These are phyloP conservation scores for Tinospora cordifolia DNA, from an alignment of 164 flowering plant species.

Conservation along the genomic window DNA sequence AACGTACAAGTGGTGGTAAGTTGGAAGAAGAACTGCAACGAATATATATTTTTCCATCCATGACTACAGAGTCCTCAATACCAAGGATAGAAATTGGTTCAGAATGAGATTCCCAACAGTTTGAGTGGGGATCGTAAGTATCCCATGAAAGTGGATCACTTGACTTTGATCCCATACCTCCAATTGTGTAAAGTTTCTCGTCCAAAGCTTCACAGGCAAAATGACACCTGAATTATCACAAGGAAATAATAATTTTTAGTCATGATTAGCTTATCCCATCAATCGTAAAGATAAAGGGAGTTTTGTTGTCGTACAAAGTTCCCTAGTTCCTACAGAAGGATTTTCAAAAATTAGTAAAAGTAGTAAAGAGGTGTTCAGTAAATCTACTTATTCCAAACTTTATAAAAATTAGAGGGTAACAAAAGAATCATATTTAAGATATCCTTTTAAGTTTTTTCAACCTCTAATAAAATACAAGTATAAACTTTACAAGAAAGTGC, in stretches of 20 bases:
- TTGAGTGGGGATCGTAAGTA: conserved; percentile 38
- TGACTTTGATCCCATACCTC: conserved; percentile 51
- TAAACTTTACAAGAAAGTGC: too few relatives aligned
- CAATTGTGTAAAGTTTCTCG: conserved; percentile 57
- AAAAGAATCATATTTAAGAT: too few relatives aligned
- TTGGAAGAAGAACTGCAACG: conserved; percentile 34
- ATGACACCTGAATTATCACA: conserved; percentile 45
- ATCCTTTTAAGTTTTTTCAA: too few relatives aligned
- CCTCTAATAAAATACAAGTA: too few relatives aligned
- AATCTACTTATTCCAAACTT: too few relatives aligned
- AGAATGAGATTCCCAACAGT: conserved; percentile 36
- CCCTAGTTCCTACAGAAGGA: neutral
- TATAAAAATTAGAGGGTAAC: too few relatives aligned
- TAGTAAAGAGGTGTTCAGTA: neutral
- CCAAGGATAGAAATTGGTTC: conserved; percentile 48
- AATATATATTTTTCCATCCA: conserved; percentile 65
- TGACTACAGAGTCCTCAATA: conserved; percentile 53
- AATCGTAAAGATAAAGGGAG: neutral
- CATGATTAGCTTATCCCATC: neutral
- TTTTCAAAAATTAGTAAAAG: neutral
- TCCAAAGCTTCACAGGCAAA: conserved; percentile 57
- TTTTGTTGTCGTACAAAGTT: neutral
- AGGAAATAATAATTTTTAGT: neutral
- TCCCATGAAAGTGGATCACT: conserved; percentile 58
- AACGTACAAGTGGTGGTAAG: conserved; percentile 31